Percentiles rank a stretch among this genome's conserved stretches.
phyloP scores from a whole-genome alignment of 257 asterid genomes.

The Nicotiana noctiflora region DNA sequence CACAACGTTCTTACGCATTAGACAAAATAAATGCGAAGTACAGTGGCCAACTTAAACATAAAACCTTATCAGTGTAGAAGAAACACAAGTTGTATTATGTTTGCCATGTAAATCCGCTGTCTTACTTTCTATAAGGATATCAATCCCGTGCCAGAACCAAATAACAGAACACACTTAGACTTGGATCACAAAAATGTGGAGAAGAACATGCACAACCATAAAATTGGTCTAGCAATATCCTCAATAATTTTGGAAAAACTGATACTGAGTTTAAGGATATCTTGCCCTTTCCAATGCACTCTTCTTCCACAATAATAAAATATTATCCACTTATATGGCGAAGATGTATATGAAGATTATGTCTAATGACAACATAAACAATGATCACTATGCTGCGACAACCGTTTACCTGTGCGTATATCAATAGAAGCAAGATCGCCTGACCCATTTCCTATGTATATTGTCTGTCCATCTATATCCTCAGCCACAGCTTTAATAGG shows the following conservation, averaged over 20 bases:
- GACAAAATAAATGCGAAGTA: background rate
- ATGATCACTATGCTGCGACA: background rate
- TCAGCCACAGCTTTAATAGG: constrained; percentile 70
- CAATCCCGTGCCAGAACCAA: background rate
- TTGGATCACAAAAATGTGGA: background rate
- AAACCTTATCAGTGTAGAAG: background rate
- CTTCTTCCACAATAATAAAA: background rate
- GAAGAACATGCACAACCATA: background rate
- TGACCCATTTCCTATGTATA: constrained; percentile 79
- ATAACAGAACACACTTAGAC: background rate
- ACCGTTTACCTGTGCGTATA: constrained; percentile 65
- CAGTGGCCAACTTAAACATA: background rate
- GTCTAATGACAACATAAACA: background rate
- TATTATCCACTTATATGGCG: background rate
- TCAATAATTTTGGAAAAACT: background rate
- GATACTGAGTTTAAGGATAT: background rate
- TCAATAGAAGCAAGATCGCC: constrained; percentile 95
- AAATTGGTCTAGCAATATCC: background rate
- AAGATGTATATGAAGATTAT: background rate
- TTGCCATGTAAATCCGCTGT: background rate
- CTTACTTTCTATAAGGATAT: background rate
- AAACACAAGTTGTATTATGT: background rate
- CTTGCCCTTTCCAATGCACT: background rate
- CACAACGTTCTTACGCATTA: background rate
- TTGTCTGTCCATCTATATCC: constrained; percentile 71